Evolutionary conservation across 805 yeast genomes (phyloP).

Genomic region (Pichia thaimueangensis): DNA sequence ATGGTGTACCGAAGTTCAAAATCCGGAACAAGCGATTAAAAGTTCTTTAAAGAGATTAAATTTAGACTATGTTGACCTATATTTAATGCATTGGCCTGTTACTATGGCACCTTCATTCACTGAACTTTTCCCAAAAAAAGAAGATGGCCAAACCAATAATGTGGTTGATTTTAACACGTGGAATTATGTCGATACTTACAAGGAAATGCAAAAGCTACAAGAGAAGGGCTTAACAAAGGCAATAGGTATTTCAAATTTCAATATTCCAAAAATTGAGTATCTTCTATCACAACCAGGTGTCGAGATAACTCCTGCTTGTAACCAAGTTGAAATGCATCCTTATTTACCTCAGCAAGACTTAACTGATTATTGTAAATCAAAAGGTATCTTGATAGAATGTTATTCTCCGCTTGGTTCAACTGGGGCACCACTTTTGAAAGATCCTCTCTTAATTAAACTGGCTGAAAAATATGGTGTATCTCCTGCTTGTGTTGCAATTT

Average conservation of each 20-base stretch:
- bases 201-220: conserved; percentile 53
- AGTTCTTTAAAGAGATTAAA: conserved; percentile 45
- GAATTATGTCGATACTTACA: conserved; percentile 56
- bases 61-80: conserved; percentile 58
- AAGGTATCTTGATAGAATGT: conserved; percentile 60
- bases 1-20: conserved; percentile 37
- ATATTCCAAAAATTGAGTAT: conserved; percentile 45
- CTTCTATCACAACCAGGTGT: conserved; percentile 44
- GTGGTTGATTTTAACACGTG: conserved; percentile 31
- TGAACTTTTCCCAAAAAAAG: conserved; percentile 15
- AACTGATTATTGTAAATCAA: conserved; percentile 41
- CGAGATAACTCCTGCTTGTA: conserved; percentile 55
- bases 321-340: conserved; percentile 77
- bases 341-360: conserved; percentile 61
- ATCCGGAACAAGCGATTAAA: conserved; percentile 43
- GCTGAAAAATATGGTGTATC: conserved; percentile 39
- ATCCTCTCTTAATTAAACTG: conserved; percentile 36
- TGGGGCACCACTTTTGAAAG: conserved; percentile 46
- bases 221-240: conserved; percentile 50
- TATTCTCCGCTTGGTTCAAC: conserved; percentile 72
- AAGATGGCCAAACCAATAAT: conserved; percentile 34
- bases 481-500: conserved; percentile 47
- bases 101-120: conserved; percentile 20
- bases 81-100: conserved; percentile 64
- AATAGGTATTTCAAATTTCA: conserved; percentile 77